Base-by-base conservation (phyloP, 2,329 filamentous ascomycete genomes). In the Bisporella sp. region DNA sequence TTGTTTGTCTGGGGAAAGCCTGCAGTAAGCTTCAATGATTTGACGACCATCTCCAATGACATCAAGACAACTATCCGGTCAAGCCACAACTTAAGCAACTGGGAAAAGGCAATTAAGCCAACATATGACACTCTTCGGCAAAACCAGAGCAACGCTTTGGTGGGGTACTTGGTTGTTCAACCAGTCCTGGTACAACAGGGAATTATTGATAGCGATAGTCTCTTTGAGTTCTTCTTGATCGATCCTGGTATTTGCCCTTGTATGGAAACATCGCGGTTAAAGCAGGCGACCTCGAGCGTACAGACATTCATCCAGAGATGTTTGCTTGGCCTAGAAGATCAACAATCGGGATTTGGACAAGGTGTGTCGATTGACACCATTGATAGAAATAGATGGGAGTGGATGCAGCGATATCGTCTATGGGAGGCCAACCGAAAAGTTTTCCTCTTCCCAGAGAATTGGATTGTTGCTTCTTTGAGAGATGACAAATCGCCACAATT, bases 391-490 rank as follows among this genome's bases (percentile, higher is more conserved):
- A n/a, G n/a, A n/a, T n/a, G n/a, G n/a, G n/a, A n/a, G n/a, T n/a
- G n/a, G n/a, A n/a, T n/a, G n/a, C n/a, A n/a, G n/a, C n/a, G n/a
- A n/a, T n/a, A n/a, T n/a, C n/a, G n/a, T n/a, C n/a, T n/a, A n/a
- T n/a, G n/a, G n/a, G n/a, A n/a, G n/a, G 1, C 63, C 64, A 47
- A 53, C 61, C 0, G 61, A 66, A n/a, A n/a, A 48, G 52, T 67
- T 1, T 66, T 64, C 41, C 45, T 68, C 2, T 66, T 62, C 32
- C 66, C 65, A 0, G 66, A 69, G 55, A 68, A 67, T 46, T 69
- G 57, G 56, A 41, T 68, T 11, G 60, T 62, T 0, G 59, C 65
- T 0, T 45, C 49, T 0, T 54, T 69, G 4, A 58, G 66, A 8
- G 66, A 68, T 50, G 58, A 68, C 53, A 68, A 68, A 48, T 59